Base-by-base conservation (phyloP, 306 rosid genomes). In the Casuarina glauca region DNA sequence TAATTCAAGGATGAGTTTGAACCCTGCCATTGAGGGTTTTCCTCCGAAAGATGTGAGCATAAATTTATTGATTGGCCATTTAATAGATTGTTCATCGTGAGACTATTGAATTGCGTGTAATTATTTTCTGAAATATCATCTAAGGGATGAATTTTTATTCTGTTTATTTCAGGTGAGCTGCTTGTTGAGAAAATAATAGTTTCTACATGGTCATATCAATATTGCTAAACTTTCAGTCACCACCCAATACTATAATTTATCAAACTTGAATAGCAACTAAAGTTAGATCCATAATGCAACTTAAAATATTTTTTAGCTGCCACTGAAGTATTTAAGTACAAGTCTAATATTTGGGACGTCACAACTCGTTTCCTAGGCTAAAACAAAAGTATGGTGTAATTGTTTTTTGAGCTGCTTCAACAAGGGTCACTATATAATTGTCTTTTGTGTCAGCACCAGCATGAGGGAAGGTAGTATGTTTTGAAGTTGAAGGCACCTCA, bases 21-120 rank as follows among this genome's bases (percentile, higher is more conserved):
- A 53, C 63, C 85, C 91, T 3, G 2, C 74, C 64, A 76, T 82
- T 10, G 97, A 95, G 41, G 84, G 85, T 63, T 87, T 88, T 84
- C 84, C 93, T 43, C 73, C 91, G 67, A 95, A 95, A 82, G 92
- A 91, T 74, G 98, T 91, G 83, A 90, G 97, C 83, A 36, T 48
- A 20, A 54, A 62, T 20, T 51, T 32, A 51, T 44, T n/a, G 64
- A 20, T 7, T 74, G 54, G 72, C 76, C 57, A 70, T 53, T 42
- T 41, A 60, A 9, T 62, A 73, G n/a, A 32, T 54, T 66, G 63
- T 52, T 35, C 61, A 70, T 45, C 63, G 52, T 62, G 69, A 79
- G 72, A 16, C 17, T 73, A 79, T 69, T 68, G 69, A 13, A 9
- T 15, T 13, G 5, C 11, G 38, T 63, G 20, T 0, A 13, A 63